These are phyloP conservation scores for Ballota nigra DNA, from an alignment of 257 asterid genomes.

Conservation along the genomic window DNA sequence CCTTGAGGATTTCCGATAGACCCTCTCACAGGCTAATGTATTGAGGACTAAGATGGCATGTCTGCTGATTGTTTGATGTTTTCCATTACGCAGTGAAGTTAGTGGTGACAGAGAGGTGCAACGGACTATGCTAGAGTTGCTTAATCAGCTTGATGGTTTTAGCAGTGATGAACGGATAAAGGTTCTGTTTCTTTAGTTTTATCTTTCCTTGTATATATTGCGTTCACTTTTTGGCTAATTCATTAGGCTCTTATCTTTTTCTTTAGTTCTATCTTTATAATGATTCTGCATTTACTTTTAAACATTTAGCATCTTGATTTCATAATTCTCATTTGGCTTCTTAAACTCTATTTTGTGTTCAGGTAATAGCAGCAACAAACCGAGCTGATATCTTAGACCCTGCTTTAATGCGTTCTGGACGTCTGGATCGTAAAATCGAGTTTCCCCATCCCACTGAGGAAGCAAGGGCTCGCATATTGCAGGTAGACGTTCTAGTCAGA, in stretches of 20 bases:
- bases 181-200: slow-evolving; percentile 34
- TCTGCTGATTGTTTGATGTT: slow-evolving; percentile 16
- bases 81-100: slow-evolving; percentile 64
- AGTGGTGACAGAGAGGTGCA: slow-evolving; percentile 96
- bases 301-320: not conserved
- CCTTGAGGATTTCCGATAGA: not conserved
- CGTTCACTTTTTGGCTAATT: not conserved
- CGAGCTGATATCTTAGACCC: slow-evolving; percentile 97
- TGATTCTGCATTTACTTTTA: not conserved
- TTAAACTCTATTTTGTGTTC: slow-evolving; percentile 14
- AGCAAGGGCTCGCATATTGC: slow-evolving; percentile 84
- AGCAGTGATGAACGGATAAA: slow-evolving; percentile 90
- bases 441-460: slow-evolving; percentile 97
- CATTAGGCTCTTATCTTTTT: not conserved
- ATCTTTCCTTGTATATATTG: not conserved
- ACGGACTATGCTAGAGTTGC: slow-evolving; percentile 87
- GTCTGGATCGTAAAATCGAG: slow-evolving; percentile 95
- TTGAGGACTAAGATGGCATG: not conserved
- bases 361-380: slow-evolving; percentile 97
- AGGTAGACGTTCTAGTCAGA: slow-evolving; percentile 36
- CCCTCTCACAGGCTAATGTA: not conserved
- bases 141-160: slow-evolving; percentile 93
- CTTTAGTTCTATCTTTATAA: not conserved
- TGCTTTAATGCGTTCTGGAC: slow-evolving; percentile 91
- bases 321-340: slow-evolving; percentile 6